A percentile compares a stretch with the other conserved stretches of the same genome.
phyloP scores from a whole-genome alignment of 805 yeast species.

The Cyberlindnera maritima region DNA sequence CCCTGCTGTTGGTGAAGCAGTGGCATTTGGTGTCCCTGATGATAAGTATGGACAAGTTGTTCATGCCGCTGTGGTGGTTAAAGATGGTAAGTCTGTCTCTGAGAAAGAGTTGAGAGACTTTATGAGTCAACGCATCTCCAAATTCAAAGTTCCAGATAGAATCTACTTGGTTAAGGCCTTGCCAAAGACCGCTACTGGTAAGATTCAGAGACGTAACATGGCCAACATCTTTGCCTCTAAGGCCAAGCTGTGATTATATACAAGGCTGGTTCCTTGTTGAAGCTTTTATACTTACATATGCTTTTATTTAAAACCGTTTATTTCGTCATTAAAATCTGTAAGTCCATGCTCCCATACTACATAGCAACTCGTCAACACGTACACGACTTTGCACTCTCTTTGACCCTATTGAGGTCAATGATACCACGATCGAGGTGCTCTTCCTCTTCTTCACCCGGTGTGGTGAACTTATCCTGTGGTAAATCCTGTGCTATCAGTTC shows the following conservation, averaged over 20 bases:
- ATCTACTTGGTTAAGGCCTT: slow-evolving; percentile 56
- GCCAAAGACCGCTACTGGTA: slow-evolving; percentile 79
- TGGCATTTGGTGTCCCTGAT: slow-evolving; percentile 65
- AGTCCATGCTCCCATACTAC: no score
- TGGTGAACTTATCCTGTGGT: slow-evolving; percentile 33
- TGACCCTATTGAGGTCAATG: slow-evolving; percentile 31
- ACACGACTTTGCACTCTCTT: slow-evolving; percentile 6
- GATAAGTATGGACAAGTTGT: slow-evolving; percentile 69
- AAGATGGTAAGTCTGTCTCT: slow-evolving; percentile 33
- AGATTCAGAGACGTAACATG: slow-evolving; percentile 66
- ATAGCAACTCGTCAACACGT: slow-evolving; percentile 5
- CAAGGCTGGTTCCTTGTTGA: neutral
- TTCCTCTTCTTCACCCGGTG: slow-evolving; percentile 4
- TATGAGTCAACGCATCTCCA: slow-evolving; percentile 44
- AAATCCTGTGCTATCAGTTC: slow-evolving; percentile 44
- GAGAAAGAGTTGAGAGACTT: slow-evolving; percentile 45
- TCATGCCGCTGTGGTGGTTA: slow-evolving; percentile 64
- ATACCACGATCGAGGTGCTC: slow-evolving; percentile 23
- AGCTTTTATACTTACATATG: no score
- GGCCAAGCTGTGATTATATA: slow-evolving; percentile 25
- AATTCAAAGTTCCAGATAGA: slow-evolving; percentile 59
- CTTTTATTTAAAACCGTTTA: no score
- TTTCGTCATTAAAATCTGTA: no score
- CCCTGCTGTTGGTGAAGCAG: slow-evolving; percentile 67
- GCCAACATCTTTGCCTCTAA: slow-evolving; percentile 48